Base-by-base conservation (phyloP, 192 early-diverging fungal species). In the Entrophospora sp. region DNA sequence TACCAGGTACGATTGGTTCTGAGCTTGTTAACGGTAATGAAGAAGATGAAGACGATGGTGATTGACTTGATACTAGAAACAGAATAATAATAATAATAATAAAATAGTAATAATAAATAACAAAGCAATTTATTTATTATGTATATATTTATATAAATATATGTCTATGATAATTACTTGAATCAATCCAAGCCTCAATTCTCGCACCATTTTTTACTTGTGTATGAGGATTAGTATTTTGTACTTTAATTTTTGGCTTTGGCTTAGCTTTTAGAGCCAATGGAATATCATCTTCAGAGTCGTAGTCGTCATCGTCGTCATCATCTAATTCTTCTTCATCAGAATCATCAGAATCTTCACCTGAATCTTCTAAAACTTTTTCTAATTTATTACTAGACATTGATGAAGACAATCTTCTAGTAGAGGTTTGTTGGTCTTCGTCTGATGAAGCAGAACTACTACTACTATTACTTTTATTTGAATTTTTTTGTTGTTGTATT, bases 311-410 rank as follows among this genome's bases (percentile, higher is more conserved):
- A n/a, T 24, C 55, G 1, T 53, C 71, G 51, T 70, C 44, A 69
- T 64, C 31, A 60, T 75, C 34, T 56, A 69, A 62, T 0, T 60
- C 55, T 18, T 70, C 55, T 5, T 66, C 61, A 18, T 58, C 61
- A 22, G 22, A 16, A 43, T 43, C 59, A 44, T 61, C 59, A 0
- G 59, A 44, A 32, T 20, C 20, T n/a, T 69, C 62, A 49, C 46
- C 68, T 31, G n/a, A n/a, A n/a, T 67, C 55, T 31, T 53, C 32
- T 44, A 53, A 34, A 64, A 56, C 46, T 10, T 10, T 51, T 36
- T 60, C 18, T 8, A 25, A 16, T 10, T 37, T 42, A 42, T 30
- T 43, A 13, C 1, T 25, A 27, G 31, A 22, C 8, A n/a, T 7
- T 14, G n/a, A 18, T n/a, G 51, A 16, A 34, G n/a, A 22, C n/a